phyloP scores from a whole-genome alignment of 306 rosid genomes.

The Cucurbita argyrosperma region DNA sequence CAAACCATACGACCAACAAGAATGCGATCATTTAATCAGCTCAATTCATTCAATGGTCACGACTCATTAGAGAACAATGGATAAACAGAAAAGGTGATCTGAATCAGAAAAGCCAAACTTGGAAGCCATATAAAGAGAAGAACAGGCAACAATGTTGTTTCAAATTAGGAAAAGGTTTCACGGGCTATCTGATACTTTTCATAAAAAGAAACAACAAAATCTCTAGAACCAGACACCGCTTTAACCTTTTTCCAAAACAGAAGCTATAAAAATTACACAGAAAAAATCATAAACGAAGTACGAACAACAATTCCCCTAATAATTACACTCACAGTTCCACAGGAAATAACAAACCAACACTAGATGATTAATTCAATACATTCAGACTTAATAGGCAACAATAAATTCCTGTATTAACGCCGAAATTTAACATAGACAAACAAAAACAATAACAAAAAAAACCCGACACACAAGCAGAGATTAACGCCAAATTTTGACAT shows the following conservation, averaged over 20 bases:
- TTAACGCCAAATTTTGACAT: background rate
- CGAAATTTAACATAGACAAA: background rate
- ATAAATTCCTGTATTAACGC: background rate
- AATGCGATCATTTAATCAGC: background rate
- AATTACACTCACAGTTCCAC: background rate
- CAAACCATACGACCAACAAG: background rate
- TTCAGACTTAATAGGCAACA: background rate
- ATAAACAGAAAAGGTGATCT: background rate
- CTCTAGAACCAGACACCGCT: background rate
- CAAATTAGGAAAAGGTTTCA: slow-evolving; percentile 17
- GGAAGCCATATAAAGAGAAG: slow-evolving; percentile 22
- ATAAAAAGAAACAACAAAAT: background rate
- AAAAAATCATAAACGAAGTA: background rate
- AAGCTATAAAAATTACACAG: background rate
- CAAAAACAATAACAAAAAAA: background rate
- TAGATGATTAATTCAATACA: background rate
- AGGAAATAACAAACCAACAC: background rate
- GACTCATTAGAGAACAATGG: background rate
- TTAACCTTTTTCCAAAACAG: background rate
- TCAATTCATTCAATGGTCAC: background rate
- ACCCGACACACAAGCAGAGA: background rate
- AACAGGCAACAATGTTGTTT: slow-evolving; percentile 36
- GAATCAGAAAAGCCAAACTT: slow-evolving; percentile 52
- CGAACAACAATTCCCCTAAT: background rate
- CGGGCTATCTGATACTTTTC: background rate